Evolutionary conservation across 768 basidiomycete species (phyloP).

Genomic region (Lactarius hatsudake): DNA sequence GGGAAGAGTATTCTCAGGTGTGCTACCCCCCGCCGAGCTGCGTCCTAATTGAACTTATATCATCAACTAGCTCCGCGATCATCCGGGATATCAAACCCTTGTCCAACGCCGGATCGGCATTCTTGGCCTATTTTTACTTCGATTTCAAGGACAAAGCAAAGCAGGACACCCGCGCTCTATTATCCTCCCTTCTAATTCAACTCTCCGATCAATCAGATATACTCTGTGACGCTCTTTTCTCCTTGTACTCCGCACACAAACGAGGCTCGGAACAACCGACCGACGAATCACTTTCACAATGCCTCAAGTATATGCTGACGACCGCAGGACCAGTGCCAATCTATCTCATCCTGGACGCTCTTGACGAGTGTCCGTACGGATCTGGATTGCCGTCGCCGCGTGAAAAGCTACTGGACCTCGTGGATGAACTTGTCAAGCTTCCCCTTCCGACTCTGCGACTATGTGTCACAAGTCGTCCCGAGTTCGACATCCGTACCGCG

Average conservation of each 20-base stretch:
- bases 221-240: neutral
- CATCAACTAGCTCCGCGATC: neutral
- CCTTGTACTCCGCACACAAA: neutral
- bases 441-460: neutral
- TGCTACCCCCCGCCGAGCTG: neutral
- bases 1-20: neutral
- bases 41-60: neutral
- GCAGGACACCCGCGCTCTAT: neutral
- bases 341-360: neutral
- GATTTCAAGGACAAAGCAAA: neutral
- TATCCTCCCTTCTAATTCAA: neutral
- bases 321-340: neutral
- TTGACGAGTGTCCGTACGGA: slow-evolving; percentile 1
- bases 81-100: neutral
- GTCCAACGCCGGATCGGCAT: neutral
- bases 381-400: slow-evolving; percentile 1
- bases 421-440: neutral
- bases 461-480: neutral
- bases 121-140: neutral
- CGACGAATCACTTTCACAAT: neutral
- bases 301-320: neutral
- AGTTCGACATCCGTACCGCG: neutral
- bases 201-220: neutral
- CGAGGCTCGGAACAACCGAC: neutral
- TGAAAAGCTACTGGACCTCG: neutral